These are phyloP conservation scores for Oryza longistaminata DNA, from an alignment of 176 grass and related monocot genomes.

Conservation along the genomic window DNA sequence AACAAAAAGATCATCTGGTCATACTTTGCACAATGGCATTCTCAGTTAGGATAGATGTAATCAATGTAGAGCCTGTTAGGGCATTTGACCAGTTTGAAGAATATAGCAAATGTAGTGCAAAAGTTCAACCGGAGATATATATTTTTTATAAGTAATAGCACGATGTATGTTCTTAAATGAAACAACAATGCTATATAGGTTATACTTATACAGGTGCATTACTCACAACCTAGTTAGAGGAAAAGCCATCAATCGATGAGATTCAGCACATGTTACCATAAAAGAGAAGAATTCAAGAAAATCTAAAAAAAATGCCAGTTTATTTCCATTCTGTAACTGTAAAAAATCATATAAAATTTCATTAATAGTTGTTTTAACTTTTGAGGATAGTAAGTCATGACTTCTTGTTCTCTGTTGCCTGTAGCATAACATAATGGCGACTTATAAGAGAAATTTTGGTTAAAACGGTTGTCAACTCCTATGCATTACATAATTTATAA, in stretches of 20 bases:
- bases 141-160: constrained; percentile 3
- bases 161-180: neutral
- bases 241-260: constrained; percentile 7
- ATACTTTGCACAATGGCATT: constrained; percentile 1
- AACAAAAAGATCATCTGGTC: neutral
- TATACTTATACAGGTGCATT: constrained; percentile 15
- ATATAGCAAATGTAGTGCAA: constrained; percentile 14
- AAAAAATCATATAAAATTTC: neutral
- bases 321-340: neutral
- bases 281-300: constrained; percentile 24
- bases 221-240: constrained; percentile 17
- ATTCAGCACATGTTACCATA: neutral
- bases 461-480: neutral
- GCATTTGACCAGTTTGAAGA: constrained; percentile 18
- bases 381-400: neutral
- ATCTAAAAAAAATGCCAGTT: neutral
- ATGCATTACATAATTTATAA: constrained; percentile 14
- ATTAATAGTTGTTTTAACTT: constrained; percentile 13
- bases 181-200: neutral
- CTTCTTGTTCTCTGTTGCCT: neutral
- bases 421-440: constrained; percentile 23
- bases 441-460: constrained; percentile 1
- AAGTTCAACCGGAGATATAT: constrained; percentile 18
- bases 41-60: constrained; percentile 1
- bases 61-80: neutral